Percentiles rank a stretch among this genome's conserved stretches.
Conservation (phyloP, 192 early-diverging fungal genomes). For the Piromyces finnis region DNA sequence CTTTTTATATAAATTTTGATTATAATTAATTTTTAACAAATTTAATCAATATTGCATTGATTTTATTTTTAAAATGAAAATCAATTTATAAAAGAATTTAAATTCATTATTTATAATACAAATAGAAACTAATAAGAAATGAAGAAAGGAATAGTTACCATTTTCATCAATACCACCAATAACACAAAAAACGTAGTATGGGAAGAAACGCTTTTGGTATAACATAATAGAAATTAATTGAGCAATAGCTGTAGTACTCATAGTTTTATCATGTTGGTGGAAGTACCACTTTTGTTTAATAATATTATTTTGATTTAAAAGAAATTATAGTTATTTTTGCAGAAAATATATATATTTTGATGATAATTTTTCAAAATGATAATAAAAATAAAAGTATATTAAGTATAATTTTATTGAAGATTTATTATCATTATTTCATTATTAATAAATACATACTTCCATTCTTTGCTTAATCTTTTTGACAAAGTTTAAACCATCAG, state of each 20-base stretch:
- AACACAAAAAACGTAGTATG: constrained; percentile 81
- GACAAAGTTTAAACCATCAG: constrained; percentile 69
- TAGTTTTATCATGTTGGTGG: constrained; percentile 75
- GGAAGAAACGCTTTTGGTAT: constrained; percentile 88
- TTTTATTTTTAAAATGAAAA: too few species aligned
- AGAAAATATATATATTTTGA: too few species aligned
- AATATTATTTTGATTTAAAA: not conserved
- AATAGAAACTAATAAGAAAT: too few species aligned
- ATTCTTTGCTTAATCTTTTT: constrained; percentile 69
- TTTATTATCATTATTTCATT: too few species aligned
- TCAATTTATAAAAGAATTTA: too few species aligned
- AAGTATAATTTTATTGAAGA: too few species aligned
- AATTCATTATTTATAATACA: too few species aligned
- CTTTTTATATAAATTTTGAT: constrained; percentile 14
- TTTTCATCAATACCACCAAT: constrained; percentile 78
- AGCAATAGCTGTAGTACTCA: constrained; percentile 69
- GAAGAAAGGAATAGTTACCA: constrained; percentile 37
- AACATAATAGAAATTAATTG: constrained; percentile 87
- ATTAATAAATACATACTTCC: constrained; percentile 34
- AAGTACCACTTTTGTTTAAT: constrained; percentile 56
- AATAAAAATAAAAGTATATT: too few species aligned
- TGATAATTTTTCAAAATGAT: too few species aligned
- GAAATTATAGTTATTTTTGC: too few species aligned
- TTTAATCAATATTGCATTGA: too few species aligned
- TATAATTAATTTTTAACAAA: too few species aligned